phyloP scores from a whole-genome alignment of 129 eudicot genomes.

The Artemisia tridentata region DNA sequence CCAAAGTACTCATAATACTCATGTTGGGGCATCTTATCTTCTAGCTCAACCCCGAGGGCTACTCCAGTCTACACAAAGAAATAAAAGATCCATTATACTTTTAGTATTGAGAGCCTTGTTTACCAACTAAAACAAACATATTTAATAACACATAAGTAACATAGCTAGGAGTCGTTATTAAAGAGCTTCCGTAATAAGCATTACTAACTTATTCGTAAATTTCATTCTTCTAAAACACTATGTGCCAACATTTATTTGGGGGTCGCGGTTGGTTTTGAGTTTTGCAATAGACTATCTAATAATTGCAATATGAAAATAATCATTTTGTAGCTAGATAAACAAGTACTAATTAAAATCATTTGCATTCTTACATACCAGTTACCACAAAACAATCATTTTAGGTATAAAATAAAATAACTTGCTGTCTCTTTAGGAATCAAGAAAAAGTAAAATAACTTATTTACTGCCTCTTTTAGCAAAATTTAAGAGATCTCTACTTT shows the following conservation, averaged over 20 bases:
- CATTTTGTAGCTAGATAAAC: background rate
- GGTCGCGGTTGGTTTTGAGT: background rate
- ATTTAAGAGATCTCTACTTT: background rate
- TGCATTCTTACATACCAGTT: background rate
- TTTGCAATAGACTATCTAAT: background rate
- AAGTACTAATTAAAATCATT: background rate
- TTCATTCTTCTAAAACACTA: background rate
- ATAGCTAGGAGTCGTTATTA: too few species aligned
- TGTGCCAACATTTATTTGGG: background rate
- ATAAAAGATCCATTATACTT: background rate
- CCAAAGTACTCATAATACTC: slow-evolving; percentile 96
- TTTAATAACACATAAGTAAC: background rate
- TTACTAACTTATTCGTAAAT: background rate
- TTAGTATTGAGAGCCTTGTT: background rate
- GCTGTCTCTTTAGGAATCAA: too few species aligned
- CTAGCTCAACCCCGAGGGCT: slow-evolving; percentile 87
- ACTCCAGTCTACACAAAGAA: slow-evolving; percentile 72
- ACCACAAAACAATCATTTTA: background rate
- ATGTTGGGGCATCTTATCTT: slow-evolving; percentile 90
- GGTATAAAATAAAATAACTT: too few species aligned
- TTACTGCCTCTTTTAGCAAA: background rate
- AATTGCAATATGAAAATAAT: background rate
- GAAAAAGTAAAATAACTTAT: background rate
- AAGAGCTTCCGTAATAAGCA: background rate
- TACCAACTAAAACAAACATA: background rate